Percentiles rank a stretch among this genome's conserved stretches.
Evolutionary conservation across 768 basidiomycete species (phyloP).

Genomic region (Podaxis rugospora): DNA sequence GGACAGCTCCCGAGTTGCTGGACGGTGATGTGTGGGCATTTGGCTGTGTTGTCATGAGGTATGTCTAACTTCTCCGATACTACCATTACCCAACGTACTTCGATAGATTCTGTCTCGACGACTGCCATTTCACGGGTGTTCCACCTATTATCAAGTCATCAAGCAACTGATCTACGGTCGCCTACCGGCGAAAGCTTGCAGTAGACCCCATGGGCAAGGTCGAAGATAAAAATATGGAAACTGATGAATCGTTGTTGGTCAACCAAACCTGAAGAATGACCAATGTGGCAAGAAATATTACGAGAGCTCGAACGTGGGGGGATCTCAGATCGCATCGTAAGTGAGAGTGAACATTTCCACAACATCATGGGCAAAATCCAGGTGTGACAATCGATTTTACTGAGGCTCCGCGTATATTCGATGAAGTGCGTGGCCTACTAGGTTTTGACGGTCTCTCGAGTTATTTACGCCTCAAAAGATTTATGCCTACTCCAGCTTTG

Average conservation of each 20-base stretch:
- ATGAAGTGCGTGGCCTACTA: background rate
- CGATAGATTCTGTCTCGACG: background rate
- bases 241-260: background rate
- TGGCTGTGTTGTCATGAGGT: constrained; percentile 16
- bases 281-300: background rate
- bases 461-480: background rate
- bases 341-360: background rate
- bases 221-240: background rate
- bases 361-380: background rate
- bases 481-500: background rate
- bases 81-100: background rate
- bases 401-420: background rate
- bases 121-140: background rate
- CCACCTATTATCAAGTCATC: background rate
- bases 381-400: background rate
- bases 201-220: background rate
- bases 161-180: background rate
- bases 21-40: constrained; percentile 11
- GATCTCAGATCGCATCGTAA: background rate
- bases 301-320: background rate
- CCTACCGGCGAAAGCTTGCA: background rate
- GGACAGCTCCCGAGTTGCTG: constrained; percentile 16
- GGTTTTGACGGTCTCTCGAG: background rate
- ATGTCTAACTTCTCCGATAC: background rate
- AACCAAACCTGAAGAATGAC: background rate